These are phyloP conservation scores for Mycena metata DNA, from an alignment of 768 basidiomycete genomes.

Conservation along the genomic window DNA sequence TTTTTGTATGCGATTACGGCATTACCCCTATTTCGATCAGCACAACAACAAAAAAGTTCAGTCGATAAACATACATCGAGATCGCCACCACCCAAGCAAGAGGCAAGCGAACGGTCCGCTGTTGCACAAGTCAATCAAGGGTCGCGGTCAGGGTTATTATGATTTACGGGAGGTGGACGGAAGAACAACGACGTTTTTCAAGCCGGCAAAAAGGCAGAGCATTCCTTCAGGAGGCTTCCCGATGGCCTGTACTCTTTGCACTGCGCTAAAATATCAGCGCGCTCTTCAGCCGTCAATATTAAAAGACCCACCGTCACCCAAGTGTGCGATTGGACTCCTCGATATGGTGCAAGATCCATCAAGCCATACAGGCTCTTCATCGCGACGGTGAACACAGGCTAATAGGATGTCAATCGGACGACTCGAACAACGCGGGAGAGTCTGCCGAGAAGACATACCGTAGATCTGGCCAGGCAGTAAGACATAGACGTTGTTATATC, in stretches of 20 bases:
- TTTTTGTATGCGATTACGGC: background rate
- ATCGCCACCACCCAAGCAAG: conserved; percentile 81
- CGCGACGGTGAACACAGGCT: conserved; percentile 73
- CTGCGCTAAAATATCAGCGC: conserved; percentile 48
- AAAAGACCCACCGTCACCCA: conserved; percentile 72
- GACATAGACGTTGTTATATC: conserved; percentile 65
- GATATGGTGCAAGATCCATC: conserved; percentile 74
- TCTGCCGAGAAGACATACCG: conserved; percentile 55
- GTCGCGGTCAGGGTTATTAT: conserved; percentile 29
- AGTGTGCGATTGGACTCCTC: conserved; percentile 81
- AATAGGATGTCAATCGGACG: conserved; percentile 13
- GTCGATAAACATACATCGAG: conserved; percentile 57
- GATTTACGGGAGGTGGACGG: conserved; percentile 64
- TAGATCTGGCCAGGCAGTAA: conserved; percentile 74
- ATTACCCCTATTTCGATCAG: conserved; percentile 59
- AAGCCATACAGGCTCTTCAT: conserved; percentile 66
- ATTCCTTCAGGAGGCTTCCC: conserved; percentile 73
- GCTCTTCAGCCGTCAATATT: too few relatives aligned
- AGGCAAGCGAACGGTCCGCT: conserved; percentile 76
- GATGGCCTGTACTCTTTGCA: conserved; percentile 79
- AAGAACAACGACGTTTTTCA: conserved; percentile 82
- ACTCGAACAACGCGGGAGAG: too few relatives aligned
- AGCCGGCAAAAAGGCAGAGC: conserved; percentile 68
- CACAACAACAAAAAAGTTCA: background rate
- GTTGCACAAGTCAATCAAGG: conserved; percentile 3